Evolutionary conservation across 2,329 filamentous ascomycete genomes (phyloP), one percentile per base, ranked within the genome.

Genomic region (Fusarium anguioides): DNA sequence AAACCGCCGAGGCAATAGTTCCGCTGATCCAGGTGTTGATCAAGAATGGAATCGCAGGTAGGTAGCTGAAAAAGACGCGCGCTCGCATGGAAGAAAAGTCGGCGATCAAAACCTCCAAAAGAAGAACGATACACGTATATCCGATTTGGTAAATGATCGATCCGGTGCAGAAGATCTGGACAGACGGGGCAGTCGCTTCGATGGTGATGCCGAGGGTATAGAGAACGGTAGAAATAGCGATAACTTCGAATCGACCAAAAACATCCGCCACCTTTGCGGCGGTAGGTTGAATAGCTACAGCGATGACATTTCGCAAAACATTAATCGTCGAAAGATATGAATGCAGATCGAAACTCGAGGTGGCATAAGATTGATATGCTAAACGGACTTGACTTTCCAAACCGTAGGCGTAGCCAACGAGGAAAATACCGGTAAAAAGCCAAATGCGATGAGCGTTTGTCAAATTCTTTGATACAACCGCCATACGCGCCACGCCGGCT

Each of bases 21-120:
- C 87, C 88, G 61, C 85, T 86, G 15, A 89, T 81, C 87, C 87
- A 90, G 0, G 87, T 87, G 70, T 89, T 90, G 74, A 87, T 80
- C 41, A 89, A 72, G 69, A 87, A 89, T 0, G 87, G 87, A 5
- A 83, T 73, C 0, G 85, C 84, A 0, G 87, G 87, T n/a, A 90
- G 78, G 52, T 87, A 89, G 20, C 85, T 87, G 78, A 88, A 89
- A 58, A 89, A 80, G 4, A 89, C 78, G 59, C 87, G 85, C 5
- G 85, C 83, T 8, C 86, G 81, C 62, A 87, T 83, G 0, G 87
- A 88, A 0, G 87, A 87, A 15, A 86, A 81, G 68, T 90, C 87
- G 20, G 84, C 87, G 15, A 90, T 80, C 21, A 90, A 81, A 26
- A 90, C 84, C 73, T 89, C 86, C 6, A 89, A 79, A 4, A 89